phyloP scores from a whole-genome alignment of 495 filamentous ascomycete species.

The Penicillium pancosmium region DNA sequence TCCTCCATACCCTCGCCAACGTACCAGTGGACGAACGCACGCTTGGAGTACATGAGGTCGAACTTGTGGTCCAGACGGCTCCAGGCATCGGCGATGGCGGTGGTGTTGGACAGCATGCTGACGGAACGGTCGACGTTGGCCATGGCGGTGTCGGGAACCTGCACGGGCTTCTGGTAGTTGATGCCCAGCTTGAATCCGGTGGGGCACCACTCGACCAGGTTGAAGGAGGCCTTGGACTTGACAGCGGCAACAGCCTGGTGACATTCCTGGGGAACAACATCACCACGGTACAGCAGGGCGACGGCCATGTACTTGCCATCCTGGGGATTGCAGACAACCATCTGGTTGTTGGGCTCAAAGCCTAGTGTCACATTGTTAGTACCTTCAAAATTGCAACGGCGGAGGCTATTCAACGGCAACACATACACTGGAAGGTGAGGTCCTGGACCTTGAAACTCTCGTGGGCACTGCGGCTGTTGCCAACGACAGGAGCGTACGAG shows the following conservation, averaged over 20 bases:
- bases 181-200: constrained; percentile 95
- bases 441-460: constrained; percentile 92
- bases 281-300: constrained; percentile 85
- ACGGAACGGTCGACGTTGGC: constrained; percentile 85
- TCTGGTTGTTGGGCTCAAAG: constrained; percentile 95
- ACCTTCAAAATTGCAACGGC: not conserved
- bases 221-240: constrained; percentile 87
- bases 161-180: constrained; percentile 85
- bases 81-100: constrained; percentile 90
- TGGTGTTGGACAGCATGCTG: constrained; percentile 91
- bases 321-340: constrained; percentile 91
- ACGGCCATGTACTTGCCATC: constrained; percentile 97
- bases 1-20: constrained; percentile 97
- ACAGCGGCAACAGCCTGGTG: constrained; percentile 75
- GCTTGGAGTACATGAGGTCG: constrained; percentile 96
- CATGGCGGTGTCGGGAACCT: constrained; percentile 76
- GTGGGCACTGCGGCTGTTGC: constrained; percentile 77
- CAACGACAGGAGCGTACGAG: constrained; percentile 86
- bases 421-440: constrained; percentile 81
- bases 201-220: constrained; percentile 95
- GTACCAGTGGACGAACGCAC: constrained; percentile 94
- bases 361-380: constrained; percentile 42
- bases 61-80: constrained; percentile 88
- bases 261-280: constrained; percentile 86
- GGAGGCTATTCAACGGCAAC: not conserved